These are phyloP conservation scores for Sporothrix luriei DNA, from an alignment of 2,329 filamentous ascomycete genomes.

Conservation along the genomic window DNA sequence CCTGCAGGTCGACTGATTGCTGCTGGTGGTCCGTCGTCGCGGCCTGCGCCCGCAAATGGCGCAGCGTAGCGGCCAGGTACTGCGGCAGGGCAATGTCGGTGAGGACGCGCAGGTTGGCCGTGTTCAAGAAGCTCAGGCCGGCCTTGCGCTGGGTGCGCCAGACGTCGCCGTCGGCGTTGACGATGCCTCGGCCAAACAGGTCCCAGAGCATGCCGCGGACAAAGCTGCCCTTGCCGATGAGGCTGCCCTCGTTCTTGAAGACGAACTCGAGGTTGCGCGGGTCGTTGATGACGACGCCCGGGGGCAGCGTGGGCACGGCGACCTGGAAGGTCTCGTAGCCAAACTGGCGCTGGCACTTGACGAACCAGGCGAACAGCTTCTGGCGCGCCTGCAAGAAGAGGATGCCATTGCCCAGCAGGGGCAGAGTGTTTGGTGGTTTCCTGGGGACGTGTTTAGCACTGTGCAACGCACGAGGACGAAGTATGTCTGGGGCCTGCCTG, in stretches of 20 bases:
- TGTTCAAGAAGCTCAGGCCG: conserved; percentile 61
- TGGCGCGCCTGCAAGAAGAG: conserved; percentile 62
- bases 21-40: conserved; percentile 35
- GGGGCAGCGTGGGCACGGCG: conserved; percentile 63
- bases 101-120: conserved; percentile 59
- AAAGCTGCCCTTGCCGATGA: conserved; percentile 63
- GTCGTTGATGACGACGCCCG: conserved; percentile 64
- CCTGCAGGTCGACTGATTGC: conserved; percentile 56
- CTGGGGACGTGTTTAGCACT: conserved; percentile 38
- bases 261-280: conserved; percentile 65
- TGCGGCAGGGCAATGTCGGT: conserved; percentile 60
- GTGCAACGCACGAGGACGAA: too few relatives aligned
- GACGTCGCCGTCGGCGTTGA: conserved; percentile 65
- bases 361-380: conserved; percentile 65
- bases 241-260: conserved; percentile 59
- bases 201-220: conserved; percentile 63
- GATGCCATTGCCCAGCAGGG: conserved; percentile 63
- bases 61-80: conserved; percentile 52
- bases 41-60: conserved; percentile 43
- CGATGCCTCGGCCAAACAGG: conserved; percentile 67
- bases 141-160: conserved; percentile 67
- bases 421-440: conserved; percentile 55
- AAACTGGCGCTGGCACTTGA: conserved; percentile 58
- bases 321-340: conserved; percentile 65
- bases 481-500: too few relatives aligned